Evolutionary conservation across 2,329 filamentous ascomycete species (phyloP).

Genomic region (Trichoderma semiorbis): DNA sequence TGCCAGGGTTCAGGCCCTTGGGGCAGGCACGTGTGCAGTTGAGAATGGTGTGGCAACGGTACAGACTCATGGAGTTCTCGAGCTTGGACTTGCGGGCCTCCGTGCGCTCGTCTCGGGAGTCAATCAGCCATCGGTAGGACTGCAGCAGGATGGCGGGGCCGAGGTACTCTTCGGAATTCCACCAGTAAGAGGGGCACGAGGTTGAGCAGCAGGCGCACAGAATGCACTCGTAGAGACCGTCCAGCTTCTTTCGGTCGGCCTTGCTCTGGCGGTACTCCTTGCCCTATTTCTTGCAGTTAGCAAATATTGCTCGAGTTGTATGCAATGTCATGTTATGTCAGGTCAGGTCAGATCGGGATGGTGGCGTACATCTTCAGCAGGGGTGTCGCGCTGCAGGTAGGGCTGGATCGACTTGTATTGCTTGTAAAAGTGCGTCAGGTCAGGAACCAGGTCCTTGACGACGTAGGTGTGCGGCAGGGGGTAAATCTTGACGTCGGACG

Average conservation of each 20-base stretch:
- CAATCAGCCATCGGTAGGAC: constrained; percentile 95
- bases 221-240: constrained; percentile 98
- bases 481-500: constrained; percentile 88
- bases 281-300: constrained; percentile 58
- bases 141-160: constrained; percentile 95
- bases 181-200: constrained; percentile 99
- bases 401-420: constrained; percentile 99
- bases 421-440: constrained; percentile 99
- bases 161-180: constrained; percentile 98
- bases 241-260: constrained; percentile 91
- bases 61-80: constrained; percentile 98
- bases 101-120: constrained; percentile 88
- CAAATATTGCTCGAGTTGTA: not conserved
- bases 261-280: constrained; percentile 89
- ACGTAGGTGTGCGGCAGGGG: constrained; percentile 98
- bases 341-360: not conserved
- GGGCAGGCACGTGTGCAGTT: constrained; percentile 98
- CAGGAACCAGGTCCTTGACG: constrained; percentile 97
- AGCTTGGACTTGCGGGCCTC: constrained; percentile 84
- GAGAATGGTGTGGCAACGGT: constrained; percentile 98
- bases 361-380: constrained; percentile 72
- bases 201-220: constrained; percentile 99
- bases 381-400: constrained; percentile 88
- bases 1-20: constrained; percentile 94
- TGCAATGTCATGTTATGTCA: not conserved